These are phyloP conservation scores for Rhizoclosmatium globosum DNA, from an alignment of 192 early-diverging fungal species.

Conservation along the genomic window DNA sequence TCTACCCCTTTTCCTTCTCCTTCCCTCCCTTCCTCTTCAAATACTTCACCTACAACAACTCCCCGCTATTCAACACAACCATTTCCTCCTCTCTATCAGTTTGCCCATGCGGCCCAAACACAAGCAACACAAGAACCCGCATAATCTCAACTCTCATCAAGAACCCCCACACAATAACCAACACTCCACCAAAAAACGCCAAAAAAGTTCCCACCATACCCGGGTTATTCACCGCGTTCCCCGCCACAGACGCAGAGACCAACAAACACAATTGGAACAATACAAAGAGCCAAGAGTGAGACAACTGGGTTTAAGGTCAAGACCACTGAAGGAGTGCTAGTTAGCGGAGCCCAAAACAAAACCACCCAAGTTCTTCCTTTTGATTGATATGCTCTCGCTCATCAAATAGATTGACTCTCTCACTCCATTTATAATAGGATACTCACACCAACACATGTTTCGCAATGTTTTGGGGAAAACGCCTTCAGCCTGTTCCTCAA, in stretches of 20 bases:
- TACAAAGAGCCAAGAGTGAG: conserved; percentile 48
- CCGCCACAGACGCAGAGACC: conserved; percentile 47
- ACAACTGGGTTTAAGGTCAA: conserved; percentile 57
- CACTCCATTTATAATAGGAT: background rate
- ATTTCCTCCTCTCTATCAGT: background rate
- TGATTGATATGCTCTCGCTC: too few relatives aligned
- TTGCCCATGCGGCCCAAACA: conserved; percentile 2
- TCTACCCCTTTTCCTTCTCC: background rate
- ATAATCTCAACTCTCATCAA: conserved; percentile 54
- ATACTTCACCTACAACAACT: background rate
- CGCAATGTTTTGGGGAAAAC: conserved; percentile 66
- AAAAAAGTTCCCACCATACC: conserved; percentile 56
- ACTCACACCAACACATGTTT: conserved; percentile 56
- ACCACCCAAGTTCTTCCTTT: too few relatives aligned
- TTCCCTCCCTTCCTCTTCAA: background rate
- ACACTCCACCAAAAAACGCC: conserved; percentile 57
- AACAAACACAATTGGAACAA: conserved; percentile 53
- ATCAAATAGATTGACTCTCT: too few relatives aligned
- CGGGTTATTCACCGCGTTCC: conserved; percentile 56
- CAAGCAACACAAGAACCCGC: conserved; percentile 23
- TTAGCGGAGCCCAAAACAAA: too few relatives aligned
- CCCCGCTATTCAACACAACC: background rate
- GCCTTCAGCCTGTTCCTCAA: conserved; percentile 65
- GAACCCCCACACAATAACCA: conserved; percentile 47
- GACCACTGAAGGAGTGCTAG: conserved; percentile 28